Evolutionary conservation across 352 stramenopile genomes (phyloP).

Genomic region (Globisporangium radiosum): DNA sequence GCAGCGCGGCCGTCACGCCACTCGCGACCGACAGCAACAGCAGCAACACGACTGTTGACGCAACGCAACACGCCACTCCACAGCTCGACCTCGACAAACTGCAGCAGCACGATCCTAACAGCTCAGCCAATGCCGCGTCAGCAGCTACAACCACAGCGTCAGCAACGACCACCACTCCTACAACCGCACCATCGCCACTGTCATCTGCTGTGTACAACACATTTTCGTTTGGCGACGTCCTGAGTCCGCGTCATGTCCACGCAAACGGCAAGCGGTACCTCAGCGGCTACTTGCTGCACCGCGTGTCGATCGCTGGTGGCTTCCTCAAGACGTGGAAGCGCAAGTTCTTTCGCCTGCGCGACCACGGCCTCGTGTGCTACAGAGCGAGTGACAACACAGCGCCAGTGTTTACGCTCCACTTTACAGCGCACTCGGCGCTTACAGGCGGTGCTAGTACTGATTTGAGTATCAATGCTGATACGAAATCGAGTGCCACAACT

Average conservation of each 20-base stretch:
- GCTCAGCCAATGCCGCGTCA: neutral
- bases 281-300: slow-evolving; percentile 49
- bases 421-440: slow-evolving; percentile 37
- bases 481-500: neutral
- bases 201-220: slow-evolving; percentile 3
- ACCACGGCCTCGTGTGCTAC: slow-evolving; percentile 65
- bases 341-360: slow-evolving; percentile 63
- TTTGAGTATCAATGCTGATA: neutral
- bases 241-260: slow-evolving; percentile 44
- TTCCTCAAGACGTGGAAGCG: slow-evolving; percentile 67
- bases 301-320: slow-evolving; percentile 42
- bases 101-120: neutral
- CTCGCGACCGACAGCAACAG: neutral
- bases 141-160: neutral
- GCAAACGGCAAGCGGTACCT: slow-evolving; percentile 49
- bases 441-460: slow-evolving; percentile 18
- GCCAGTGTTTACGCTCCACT: slow-evolving; percentile 59
- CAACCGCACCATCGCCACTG: neutral
- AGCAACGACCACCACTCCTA: neutral
- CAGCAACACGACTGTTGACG: neutral
- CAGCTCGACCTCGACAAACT: slow-evolving; percentile 5
- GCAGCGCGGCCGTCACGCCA: slow-evolving; percentile 7
- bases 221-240: slow-evolving; percentile 38
- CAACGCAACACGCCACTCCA: neutral
- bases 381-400: slow-evolving; percentile 32